A percentile compares a stretch with the other conserved stretches of the same genome.
Evolutionary conservation across 2,329 filamentous ascomycete genomes (phyloP).

Genomic region (Tolypocladium cylindrosporum): DNA sequence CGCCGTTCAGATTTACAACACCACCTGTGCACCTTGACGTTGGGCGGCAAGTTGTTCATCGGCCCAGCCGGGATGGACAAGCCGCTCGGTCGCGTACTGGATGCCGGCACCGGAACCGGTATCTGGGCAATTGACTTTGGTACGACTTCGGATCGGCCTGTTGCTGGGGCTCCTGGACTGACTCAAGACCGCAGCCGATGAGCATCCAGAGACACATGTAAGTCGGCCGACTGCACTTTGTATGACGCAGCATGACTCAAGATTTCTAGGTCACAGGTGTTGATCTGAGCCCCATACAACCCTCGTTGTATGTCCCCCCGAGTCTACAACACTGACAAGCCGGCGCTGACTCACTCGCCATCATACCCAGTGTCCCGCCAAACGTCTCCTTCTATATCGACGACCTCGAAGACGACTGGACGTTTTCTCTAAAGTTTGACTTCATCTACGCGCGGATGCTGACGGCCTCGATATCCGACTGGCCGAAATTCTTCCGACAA

Average conservation of each 20-base stretch:
- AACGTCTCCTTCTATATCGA: constrained; percentile 39
- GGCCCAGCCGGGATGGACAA: constrained; percentile 13
- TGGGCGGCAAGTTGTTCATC: constrained; percentile 17
- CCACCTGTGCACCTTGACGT: constrained; percentile 21
- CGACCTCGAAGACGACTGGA: constrained; percentile 31
- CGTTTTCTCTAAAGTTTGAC: constrained; percentile 27
- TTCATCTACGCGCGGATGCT: constrained; percentile 30
- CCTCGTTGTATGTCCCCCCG: constrained; percentile 16
- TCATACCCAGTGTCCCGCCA: constrained; percentile 27
- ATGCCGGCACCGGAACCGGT: constrained; percentile 40
- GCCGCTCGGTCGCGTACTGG: constrained; percentile 23
- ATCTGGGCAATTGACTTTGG: constrained; percentile 35
- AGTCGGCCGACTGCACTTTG: background rate
- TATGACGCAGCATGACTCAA: background rate
- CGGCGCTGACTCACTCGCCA: background rate
- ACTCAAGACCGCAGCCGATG: constrained; percentile 12
- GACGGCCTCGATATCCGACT: constrained; percentile 22
- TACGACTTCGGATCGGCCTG: background rate
- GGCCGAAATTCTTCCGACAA: constrained; percentile 25
- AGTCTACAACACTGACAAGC: background rate
- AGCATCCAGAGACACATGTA: constrained; percentile 19
- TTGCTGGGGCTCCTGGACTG: background rate
- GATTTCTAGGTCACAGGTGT: constrained; percentile 22
- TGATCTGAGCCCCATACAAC: constrained; percentile 33
- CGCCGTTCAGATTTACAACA: constrained; percentile 22